Evolutionary conservation across 2,329 filamentous ascomycete genomes (phyloP).

Genomic region (Cercospora janseana): DNA sequence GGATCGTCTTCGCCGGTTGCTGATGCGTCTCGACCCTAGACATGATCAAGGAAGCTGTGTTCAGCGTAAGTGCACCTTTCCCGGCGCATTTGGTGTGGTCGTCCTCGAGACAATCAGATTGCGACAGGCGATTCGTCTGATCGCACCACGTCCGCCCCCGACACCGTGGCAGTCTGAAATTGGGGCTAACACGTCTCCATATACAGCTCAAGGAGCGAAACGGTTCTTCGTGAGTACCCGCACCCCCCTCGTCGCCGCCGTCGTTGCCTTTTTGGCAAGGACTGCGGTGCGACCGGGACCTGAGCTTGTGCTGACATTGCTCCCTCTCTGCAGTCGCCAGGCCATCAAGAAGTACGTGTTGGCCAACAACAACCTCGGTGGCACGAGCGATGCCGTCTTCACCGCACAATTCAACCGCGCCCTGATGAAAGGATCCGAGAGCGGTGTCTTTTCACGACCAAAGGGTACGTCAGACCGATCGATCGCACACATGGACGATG

Average conservation of each 20-base stretch:
- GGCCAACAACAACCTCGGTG: constrained; percentile 65
- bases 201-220: constrained; percentile 67
- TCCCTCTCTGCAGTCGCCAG: constrained; percentile 56
- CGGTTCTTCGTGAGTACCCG: constrained; percentile 62
- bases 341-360: constrained; percentile 73
- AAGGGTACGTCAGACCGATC: constrained; percentile 65
- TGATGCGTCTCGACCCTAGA: constrained; percentile 58
- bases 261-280: constrained; percentile 20
- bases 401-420: constrained; percentile 83
- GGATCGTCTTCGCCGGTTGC: constrained; percentile 39
- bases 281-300: constrained; percentile 19
- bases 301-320: constrained; percentile 30
- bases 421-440: constrained; percentile 76
- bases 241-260: constrained; percentile 30
- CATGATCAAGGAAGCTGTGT: constrained; percentile 71
- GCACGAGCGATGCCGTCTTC: constrained; percentile 57
- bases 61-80: constrained; percentile 62
- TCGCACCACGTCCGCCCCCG: constrained; percentile 13
- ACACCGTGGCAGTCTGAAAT: constrained; percentile 21
- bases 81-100: constrained; percentile 44
- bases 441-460: constrained; percentile 81
- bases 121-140: constrained; percentile 26
- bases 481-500: constrained; percentile 24
- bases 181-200: constrained; percentile 50
- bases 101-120: constrained; percentile 24